Conservation (phyloP, 305 asterid genomes). For the Striga hermonthica region DNA sequence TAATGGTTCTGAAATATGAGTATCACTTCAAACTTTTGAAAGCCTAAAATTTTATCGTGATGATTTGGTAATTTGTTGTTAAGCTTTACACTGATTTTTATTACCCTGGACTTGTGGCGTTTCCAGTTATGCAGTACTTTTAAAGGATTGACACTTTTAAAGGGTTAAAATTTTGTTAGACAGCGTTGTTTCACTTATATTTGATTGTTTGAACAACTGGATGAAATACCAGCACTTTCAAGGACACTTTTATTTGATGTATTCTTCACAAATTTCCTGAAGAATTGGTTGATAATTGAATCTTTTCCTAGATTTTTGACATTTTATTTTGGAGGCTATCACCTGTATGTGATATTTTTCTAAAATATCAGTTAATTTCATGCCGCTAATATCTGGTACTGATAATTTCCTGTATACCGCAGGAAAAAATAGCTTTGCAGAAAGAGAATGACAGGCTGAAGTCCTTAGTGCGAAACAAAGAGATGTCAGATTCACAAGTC, state of each 20-base stretch:
- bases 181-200: slow-evolving; percentile 24
- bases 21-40: slow-evolving; percentile 15
- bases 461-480: slow-evolving; percentile 69
- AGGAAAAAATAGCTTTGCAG: slow-evolving; percentile 83
- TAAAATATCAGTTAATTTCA: not conserved
- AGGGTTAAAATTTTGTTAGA: slow-evolving; percentile 23
- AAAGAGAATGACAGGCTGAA: slow-evolving; percentile 75
- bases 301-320: slow-evolving; percentile 10
- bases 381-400: slow-evolving; percentile 28
- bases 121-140: not conserved
- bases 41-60: slow-evolving; percentile 7
- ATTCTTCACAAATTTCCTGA: not conserved
- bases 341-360: slow-evolving; percentile 8
- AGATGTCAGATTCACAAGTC: slow-evolving; percentile 64
- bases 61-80: not conserved
- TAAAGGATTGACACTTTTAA: slow-evolving; percentile 24
- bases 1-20: slow-evolving; percentile 21
- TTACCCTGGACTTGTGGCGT: slow-evolving; percentile 21
- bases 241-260: slow-evolving; percentile 12
- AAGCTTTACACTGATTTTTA: slow-evolving; percentile 2
- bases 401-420: slow-evolving; percentile 33
- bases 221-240: slow-evolving; percentile 26
- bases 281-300: slow-evolving; percentile 20
- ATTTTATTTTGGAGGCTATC: not conserved
- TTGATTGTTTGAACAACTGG: slow-evolving; percentile 26